A percentile compares a stretch with the other conserved stretches of the same genome.
These are phyloP conservation scores for Neospora caninum DNA, from an alignment of 169 alveolate genomes.

Conservation along the genomic window DNA sequence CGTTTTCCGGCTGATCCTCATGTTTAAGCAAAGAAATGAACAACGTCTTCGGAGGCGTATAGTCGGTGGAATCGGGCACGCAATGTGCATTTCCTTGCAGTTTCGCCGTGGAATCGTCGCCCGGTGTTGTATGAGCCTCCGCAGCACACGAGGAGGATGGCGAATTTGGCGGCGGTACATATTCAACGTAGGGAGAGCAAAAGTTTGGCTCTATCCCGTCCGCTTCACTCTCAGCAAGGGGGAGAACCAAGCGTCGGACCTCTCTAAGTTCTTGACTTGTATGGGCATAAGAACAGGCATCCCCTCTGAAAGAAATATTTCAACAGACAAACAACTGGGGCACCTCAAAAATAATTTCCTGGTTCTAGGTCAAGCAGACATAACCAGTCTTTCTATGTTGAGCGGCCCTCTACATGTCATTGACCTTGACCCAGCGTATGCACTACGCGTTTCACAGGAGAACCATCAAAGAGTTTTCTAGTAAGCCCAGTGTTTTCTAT, in stretches of 20 bases:
- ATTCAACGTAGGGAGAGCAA: constrained; percentile 20
- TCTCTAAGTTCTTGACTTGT: constrained; percentile 22
- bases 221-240: constrained; percentile 11
- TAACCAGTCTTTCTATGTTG: no score
- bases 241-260: constrained; percentile 11
- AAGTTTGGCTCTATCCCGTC: not conserved
- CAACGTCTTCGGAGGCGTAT: not conserved
- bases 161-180: not conserved
- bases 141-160: not conserved
- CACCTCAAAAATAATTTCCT: not conserved
- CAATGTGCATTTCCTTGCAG: not conserved
- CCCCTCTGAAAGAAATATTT: not conserved
- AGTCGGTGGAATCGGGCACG: not conserved
- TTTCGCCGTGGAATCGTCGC: not conserved
- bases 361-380: no score
- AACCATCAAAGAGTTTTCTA: no score
- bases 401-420: no score
- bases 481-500: no score
- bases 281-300: constrained; percentile 15
- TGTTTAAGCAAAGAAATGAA: not conserved
- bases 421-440: no score
- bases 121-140: not conserved
- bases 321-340: not conserved
- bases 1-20: not conserved
- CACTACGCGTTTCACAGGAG: no score